Evolutionary conservation across 176 grass and related monocot genomes (phyloP), one percentile per base, ranked within the genome.

Genomic region (Zoysia japonica): DNA sequence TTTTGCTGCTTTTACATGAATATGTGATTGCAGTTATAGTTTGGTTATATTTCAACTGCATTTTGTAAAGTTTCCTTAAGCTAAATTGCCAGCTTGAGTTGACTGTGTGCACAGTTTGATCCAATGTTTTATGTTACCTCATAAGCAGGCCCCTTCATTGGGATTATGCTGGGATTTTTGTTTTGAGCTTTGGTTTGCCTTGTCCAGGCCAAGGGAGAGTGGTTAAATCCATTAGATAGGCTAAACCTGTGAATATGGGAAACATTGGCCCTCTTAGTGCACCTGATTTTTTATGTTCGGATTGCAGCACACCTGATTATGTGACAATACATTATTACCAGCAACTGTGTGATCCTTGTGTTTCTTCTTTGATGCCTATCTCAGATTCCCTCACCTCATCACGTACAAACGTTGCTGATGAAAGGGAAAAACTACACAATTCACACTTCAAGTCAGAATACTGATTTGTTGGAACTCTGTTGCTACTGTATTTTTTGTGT

Each of bases 331-430:
- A 15, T 14, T 11, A 70, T 76, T 69, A 52, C 71, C 48, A 65
- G 72, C 55, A 28, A 20, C 17, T 57, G 65, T 82, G 8, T 71
- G 65, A 20, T 66, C 56, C 54, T 66, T 11, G 3, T 86, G 71
- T 77, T 65, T 5, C 9, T 4, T 4, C 7, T 57, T 72, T 6
- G 36, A 87, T 57, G 28, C 2, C 5, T 42, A 47, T 28, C 28
- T 40, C 48, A 47, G 47, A 64, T 71, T 87, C 59, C 35, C 48
- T 5, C 35, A 11, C 48, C n/a, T 74, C 9, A 13, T 76, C 8
- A 54, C 63, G 37, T 70, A 20, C 50, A 65, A 48, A 63, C 11
- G 65, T 54, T 48, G 56, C 40, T 82, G 1, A 55, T 74, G 45
- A 6, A 70, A 56, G 61, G n/a, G 51, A 71, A 44, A 57, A 20